Percentiles rank a stretch among this genome's conserved stretches.
Evolutionary conservation across 2,329 filamentous ascomycete genomes (phyloP).

Genomic region (Aspergillus clavatus): DNA sequence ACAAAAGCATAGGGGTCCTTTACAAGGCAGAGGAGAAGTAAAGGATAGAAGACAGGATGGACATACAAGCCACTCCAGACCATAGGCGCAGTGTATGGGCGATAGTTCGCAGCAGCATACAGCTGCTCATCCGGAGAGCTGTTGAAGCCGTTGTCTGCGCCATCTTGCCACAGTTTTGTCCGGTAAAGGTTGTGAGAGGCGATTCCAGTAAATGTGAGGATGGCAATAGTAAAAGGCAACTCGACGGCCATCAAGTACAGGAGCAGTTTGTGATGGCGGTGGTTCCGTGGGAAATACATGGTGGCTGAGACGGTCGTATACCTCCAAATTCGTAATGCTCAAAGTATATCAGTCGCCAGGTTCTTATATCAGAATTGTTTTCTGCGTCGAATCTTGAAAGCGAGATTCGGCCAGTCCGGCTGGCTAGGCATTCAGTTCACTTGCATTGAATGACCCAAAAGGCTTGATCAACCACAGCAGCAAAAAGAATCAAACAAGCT

Average conservation of each 20-base stretch:
- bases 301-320: constrained; percentile 11
- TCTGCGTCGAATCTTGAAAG: neutral
- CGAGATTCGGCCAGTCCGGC: constrained; percentile 39
- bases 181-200: constrained; percentile 58
- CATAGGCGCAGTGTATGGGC: constrained; percentile 48
- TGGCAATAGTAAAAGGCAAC: constrained; percentile 53
- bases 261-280: constrained; percentile 50
- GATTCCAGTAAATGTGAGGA: constrained; percentile 58
- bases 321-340: neutral
- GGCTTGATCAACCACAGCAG: constrained; percentile 8
- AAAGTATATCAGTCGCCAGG: too few species aligned
- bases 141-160: constrained; percentile 58
- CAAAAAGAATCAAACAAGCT: constrained; percentile 12
- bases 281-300: constrained; percentile 50
- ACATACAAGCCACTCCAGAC: constrained; percentile 59
- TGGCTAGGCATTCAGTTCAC: constrained; percentile 31
- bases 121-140: constrained; percentile 53
- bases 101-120: constrained; percentile 57
- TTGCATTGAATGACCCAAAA: constrained; percentile 18
- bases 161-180: constrained; percentile 58
- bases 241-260: constrained; percentile 52
- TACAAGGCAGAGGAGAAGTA: neutral
- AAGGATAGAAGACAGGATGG: neutral
- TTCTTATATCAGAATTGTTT: neutral
- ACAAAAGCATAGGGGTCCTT: too few species aligned